Evolutionary conservation across 345 rosid species (phyloP).

Genomic region (Gossypium turneri): DNA sequence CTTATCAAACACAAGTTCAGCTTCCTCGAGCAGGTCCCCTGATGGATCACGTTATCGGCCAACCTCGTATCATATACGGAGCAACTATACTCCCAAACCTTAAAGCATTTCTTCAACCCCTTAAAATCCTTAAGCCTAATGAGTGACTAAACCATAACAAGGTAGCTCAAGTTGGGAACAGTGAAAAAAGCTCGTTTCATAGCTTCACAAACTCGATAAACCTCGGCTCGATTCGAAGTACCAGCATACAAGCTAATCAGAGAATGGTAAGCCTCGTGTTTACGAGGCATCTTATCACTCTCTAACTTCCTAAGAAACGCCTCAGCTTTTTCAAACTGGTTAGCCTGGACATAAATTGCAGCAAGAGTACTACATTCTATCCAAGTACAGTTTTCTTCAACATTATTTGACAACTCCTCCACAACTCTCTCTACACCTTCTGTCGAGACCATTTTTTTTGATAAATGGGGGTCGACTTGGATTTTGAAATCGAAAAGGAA

Average conservation of each 20-base stretch:
- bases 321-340: constrained; percentile 60
- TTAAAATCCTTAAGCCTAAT: constrained; percentile 51
- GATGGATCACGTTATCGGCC: constrained; percentile 39
- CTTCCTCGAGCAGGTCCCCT: constrained; percentile 49
- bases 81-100: constrained; percentile 65
- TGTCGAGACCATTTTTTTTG: too few species aligned
- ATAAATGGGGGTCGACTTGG: too few species aligned
- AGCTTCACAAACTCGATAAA: constrained; percentile 53
- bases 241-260: constrained; percentile 60
- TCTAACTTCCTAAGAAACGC: constrained; percentile 54
- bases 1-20: constrained; percentile 36
- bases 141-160: constrained; percentile 51
- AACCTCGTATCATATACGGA: constrained; percentile 53
- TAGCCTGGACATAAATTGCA: constrained; percentile 55
- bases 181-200: constrained; percentile 39
- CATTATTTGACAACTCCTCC: constrained; percentile 36
- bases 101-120: constrained; percentile 44
- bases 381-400: constrained; percentile 41
- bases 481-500: too few species aligned
- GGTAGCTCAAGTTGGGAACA: constrained; percentile 49
- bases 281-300: constrained; percentile 33
- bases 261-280: constrained; percentile 63
- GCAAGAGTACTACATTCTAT: constrained; percentile 51
- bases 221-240: constrained; percentile 48
- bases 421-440: constrained; percentile 47